A percentile compares a stretch with the other conserved stretches of the same genome.
phyloP scores from a whole-genome alignment of 2,329 filamentous ascomycete species.

The Cytospora piceae region DNA sequence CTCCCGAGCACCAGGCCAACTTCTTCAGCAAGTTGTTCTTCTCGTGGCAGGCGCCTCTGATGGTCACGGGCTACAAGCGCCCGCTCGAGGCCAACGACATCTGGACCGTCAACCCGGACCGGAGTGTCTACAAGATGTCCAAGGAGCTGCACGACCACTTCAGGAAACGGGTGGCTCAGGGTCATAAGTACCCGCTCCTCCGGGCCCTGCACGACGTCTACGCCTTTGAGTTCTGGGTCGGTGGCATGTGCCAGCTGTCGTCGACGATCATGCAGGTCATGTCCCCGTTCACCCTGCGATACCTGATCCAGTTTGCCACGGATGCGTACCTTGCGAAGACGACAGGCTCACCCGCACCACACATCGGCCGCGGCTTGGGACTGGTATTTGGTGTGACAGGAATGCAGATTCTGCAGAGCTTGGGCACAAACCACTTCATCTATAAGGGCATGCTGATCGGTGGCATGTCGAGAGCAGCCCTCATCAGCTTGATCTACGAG shows the following conservation, averaged over 20 bases:
- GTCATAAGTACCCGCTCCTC: conserved; percentile 73
- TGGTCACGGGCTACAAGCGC: conserved; percentile 86
- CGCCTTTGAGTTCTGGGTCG: conserved; percentile 80
- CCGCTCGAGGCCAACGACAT: conserved; percentile 83
- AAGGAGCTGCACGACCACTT: conserved; percentile 70
- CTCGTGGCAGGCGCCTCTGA: conserved; percentile 87
- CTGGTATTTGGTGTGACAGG: conserved; percentile 80
- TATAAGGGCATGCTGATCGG: conserved; percentile 92
- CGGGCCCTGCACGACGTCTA: conserved; percentile 88
- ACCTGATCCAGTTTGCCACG: conserved; percentile 82
- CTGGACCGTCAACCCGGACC: conserved; percentile 83
- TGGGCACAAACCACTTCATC: conserved; percentile 88
- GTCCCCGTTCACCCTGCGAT: conserved; percentile 82
- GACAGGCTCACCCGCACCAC: conserved; percentile 58
- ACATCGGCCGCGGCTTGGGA: conserved; percentile 77
- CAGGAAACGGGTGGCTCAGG: conserved; percentile 65
- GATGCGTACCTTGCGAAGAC: conserved; percentile 72
- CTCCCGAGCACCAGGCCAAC: conserved; percentile 71
- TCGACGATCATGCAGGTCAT: conserved; percentile 79
- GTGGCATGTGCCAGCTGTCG: conserved; percentile 75
- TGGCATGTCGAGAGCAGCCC: conserved; percentile 76
- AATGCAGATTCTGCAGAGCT: conserved; percentile 83
- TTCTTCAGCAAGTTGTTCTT: conserved; percentile 80
- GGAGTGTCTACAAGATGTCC: conserved; percentile 72
- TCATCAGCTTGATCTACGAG: conserved; percentile 88